phyloP scores from a whole-genome alignment of 2,329 filamentous ascomycete genomes.

The Botrytis elliptica region DNA sequence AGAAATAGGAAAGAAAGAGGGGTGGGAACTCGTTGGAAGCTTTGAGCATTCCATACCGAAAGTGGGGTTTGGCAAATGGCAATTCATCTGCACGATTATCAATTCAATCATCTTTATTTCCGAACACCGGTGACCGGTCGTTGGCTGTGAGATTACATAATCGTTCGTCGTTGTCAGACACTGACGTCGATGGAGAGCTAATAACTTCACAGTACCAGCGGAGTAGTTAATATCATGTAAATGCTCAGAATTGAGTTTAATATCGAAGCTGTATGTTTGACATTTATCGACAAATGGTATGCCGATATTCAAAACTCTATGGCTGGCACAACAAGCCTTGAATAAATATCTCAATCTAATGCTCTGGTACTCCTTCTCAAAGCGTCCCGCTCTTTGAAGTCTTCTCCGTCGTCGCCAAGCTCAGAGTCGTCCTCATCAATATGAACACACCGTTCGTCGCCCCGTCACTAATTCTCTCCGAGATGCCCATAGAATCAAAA shows the following conservation, averaged over 20 bases:
- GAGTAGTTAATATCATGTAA: not conserved
- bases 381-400: not conserved
- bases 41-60: conserved; percentile 7
- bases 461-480: not conserved
- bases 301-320: not conserved
- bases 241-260: not conserved
- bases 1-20: conserved; percentile 17
- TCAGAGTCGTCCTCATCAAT: not conserved
- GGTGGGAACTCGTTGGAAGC: conserved; percentile 3
- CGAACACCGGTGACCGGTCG: not conserved
- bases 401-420: not conserved
- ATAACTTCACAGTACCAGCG: not conserved
- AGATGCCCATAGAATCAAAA: not conserved
- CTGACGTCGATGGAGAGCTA: not conserved
- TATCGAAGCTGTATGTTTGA: not conserved
- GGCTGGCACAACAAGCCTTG: not conserved
- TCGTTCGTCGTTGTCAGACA: not conserved
- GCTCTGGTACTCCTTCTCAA: not conserved
- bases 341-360: not conserved
- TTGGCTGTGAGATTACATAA: not conserved
- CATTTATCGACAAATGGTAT: not conserved
- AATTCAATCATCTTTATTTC: conserved; percentile 1
- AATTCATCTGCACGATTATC: conserved; percentile 13
- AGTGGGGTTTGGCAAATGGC: conserved; percentile 11
- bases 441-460: not conserved